Percentiles rank a stretch among this genome's conserved stretches.
phyloP scores from a whole-genome alignment of 139 green algal species.

The Ostreobium quekettii region DNA sequence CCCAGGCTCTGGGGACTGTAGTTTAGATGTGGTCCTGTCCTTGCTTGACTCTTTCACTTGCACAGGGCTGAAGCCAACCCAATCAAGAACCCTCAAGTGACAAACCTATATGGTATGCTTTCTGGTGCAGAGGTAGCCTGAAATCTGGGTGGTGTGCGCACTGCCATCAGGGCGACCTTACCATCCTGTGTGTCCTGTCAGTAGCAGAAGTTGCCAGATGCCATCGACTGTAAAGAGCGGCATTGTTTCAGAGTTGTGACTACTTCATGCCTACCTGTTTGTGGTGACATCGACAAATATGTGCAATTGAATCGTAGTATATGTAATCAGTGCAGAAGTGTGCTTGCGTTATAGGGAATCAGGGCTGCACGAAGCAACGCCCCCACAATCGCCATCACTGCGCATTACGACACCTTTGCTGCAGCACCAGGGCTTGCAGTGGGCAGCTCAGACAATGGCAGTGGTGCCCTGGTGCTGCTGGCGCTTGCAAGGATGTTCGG shows the following conservation, averaged over 20 bases:
- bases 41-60: background rate
- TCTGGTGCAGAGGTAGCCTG: slow-evolving; percentile 11
- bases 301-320: background rate
- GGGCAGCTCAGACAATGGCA: background rate
- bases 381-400: slow-evolving; percentile 15
- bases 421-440: background rate
- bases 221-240: background rate
- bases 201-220: background rate
- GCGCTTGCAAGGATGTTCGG: slow-evolving; percentile 1
- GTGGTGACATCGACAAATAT: background rate
- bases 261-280: background rate
- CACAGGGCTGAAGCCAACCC: background rate
- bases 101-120: slow-evolving; percentile 7
- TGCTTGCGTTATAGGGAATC: background rate
- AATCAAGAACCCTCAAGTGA: background rate
- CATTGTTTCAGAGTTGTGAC: background rate
- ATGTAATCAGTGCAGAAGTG: background rate
- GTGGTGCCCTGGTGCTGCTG: slow-evolving; percentile 7
- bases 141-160: background rate
- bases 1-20: background rate
- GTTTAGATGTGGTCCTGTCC: background rate
- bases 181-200: background rate
- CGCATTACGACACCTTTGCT: slow-evolving; percentile 17
- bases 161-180: background rate
- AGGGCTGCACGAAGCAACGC: background rate